phyloP scores from a whole-genome alignment of 257 asterid genomes.

The Asclepias syriaca region DNA sequence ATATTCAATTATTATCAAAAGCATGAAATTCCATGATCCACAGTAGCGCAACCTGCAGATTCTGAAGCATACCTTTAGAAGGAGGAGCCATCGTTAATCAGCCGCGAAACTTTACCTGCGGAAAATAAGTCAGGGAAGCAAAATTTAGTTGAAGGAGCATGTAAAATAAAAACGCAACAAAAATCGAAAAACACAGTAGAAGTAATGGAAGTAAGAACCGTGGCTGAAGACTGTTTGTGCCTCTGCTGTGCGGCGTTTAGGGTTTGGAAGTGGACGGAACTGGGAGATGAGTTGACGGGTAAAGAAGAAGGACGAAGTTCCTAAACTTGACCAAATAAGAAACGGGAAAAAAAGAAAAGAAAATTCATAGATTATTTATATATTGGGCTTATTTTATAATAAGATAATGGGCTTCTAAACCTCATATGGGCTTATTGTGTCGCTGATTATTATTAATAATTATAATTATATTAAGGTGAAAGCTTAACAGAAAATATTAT shows the following conservation, averaged over 20 bases:
- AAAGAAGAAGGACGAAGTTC: too few relatives aligned
- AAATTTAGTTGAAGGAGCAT: not conserved
- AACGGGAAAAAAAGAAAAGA: too few relatives aligned
- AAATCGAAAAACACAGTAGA: not conserved
- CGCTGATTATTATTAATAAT: too few relatives aligned
- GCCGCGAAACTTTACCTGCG: conserved; percentile 21
- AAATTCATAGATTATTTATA: too few relatives aligned
- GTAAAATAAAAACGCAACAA: not conserved
- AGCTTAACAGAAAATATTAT: too few relatives aligned
- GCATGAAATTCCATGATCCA: not conserved
- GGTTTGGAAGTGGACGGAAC: conserved; percentile 15
- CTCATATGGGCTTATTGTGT: not conserved
- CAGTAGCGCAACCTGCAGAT: not conserved
- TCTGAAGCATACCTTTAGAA: conserved; percentile 41
- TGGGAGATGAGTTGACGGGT: not conserved
- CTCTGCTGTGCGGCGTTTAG: conserved; percentile 15
- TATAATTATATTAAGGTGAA: too few relatives aligned
- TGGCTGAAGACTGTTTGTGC: conserved; percentile 10
- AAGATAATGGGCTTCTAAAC: not conserved
- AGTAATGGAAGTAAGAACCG: not conserved
- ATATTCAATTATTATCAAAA: not conserved
- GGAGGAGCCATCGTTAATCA: conserved; percentile 48
- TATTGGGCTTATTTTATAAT: not conserved
- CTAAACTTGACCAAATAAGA: too few relatives aligned
- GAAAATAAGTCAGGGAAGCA: not conserved